phyloP scores from a whole-genome alignment of 2,329 filamentous ascomycete species.

The Sclerotinia borealis region DNA sequence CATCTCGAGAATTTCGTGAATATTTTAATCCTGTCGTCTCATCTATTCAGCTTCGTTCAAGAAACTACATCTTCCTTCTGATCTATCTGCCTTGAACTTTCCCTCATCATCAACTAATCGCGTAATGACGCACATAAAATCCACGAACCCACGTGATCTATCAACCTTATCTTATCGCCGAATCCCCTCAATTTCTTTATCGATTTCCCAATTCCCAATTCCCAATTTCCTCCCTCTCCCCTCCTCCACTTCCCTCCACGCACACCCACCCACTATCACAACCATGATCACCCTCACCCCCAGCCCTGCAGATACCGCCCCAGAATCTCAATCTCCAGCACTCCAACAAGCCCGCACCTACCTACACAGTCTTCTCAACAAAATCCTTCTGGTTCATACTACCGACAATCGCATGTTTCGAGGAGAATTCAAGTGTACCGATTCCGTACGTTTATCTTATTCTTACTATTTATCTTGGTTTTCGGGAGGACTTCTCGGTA shows the following conservation, averaged over 20 bases:
- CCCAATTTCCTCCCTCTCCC: background rate
- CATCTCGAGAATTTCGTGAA: background rate
- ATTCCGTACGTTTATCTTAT: constrained; percentile 56
- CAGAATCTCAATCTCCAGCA: constrained; percentile 31
- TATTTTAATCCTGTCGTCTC: background rate
- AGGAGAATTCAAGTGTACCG: constrained; percentile 89
- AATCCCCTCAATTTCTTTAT: background rate
- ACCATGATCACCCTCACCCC: background rate
- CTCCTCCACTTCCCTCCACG: background rate
- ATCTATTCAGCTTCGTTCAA: background rate
- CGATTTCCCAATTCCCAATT: background rate
- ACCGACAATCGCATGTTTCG: constrained; percentile 84
- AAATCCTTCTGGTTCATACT: constrained; percentile 71
- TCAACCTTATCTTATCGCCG: constrained; percentile 18
- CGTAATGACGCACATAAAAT: constrained; percentile 6
- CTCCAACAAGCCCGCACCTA: constrained; percentile 49
- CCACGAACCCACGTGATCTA: constrained; percentile 12
- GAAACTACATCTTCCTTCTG: background rate
- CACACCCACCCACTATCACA: background rate
- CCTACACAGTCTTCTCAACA: constrained; percentile 64
- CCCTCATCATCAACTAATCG: background rate
- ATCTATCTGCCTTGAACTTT: background rate
- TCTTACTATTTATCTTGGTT: background rate
- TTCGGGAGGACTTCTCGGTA: too few species aligned
- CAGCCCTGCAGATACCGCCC: background rate